Base-by-base conservation (phyloP, 495 filamentous ascomycete species). In the Trichoderma gamsii region DNA sequence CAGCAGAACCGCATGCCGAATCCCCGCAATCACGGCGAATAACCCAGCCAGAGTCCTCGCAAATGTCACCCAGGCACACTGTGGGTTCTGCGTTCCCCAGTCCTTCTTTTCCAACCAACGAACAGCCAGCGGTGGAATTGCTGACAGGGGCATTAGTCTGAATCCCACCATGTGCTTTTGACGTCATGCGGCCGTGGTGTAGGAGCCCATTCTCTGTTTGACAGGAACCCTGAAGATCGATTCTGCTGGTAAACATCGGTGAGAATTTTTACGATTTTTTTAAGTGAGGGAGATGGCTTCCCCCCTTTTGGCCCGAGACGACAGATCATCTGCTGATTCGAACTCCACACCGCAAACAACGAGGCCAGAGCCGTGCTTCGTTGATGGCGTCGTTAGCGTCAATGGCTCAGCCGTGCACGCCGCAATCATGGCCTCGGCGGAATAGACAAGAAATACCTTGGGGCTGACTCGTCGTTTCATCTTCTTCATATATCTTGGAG, bases 211-310 rank as follows among this genome's bases (percentile, higher is more conserved):
- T n/a, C 44, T 61, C 27, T 29, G 13, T 61, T 29, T 29, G 56
- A 61, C 56, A 32, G 56, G 56, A 61, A 32, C 56, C 56, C 56
- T 61, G 56, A 61, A 29, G 56, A 61, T 61, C 56, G 56, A 27
- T 32, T 32, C 4, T 3, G 15, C 13, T 61, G 23, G 56, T 16
- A 61, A 61, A 61, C 9, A 4, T 15, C 25, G 25, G 56, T 61
- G 56, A 61, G 56, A 32, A 16, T 18, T 21, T 61, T 61, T 18
- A 8, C 29, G 4, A 4, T 61, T 18, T 61, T 27, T 61, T 61
- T 2, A 11, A 18, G 2, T 11, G 6, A 21, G 49, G 49, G 9
- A 18, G 43, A 46, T 46, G 12, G 43, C 12, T 16, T 25, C 51
- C 51, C 18, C n/a, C 51, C 51, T n/a, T 56, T n/a, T 25, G 4